A percentile compares a stretch with the other conserved stretches of the same genome.
phyloP scores from a whole-genome alignment of 495 filamentous ascomycete species.

The Trichodelitschia bisporula region DNA sequence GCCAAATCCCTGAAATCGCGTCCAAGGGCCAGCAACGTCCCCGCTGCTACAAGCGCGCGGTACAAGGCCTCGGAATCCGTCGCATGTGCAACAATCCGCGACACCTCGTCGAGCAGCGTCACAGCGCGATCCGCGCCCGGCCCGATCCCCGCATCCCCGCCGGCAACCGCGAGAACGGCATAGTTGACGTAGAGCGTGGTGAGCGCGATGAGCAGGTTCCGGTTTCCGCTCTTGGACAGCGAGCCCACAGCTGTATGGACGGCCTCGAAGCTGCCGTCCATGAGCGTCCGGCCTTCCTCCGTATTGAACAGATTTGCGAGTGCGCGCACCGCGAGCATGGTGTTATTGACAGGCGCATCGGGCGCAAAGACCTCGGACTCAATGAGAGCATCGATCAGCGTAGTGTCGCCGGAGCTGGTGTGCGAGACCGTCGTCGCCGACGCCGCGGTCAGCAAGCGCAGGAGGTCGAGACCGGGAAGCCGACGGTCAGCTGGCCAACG shows the following conservation, averaged over 20 bases:
- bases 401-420: conserved; percentile 18
- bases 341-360: conserved; percentile 35
- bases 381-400: conserved; percentile 26
- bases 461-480: conserved; percentile 63
- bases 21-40: conserved; percentile 42
- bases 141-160: conserved; percentile 11
- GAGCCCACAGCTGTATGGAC: conserved; percentile 7
- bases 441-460: conserved; percentile 51
- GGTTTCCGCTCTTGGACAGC: conserved; percentile 20
- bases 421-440: conserved; percentile 33
- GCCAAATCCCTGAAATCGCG: conserved; percentile 23
- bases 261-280: conserved; percentile 29
- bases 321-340: conserved; percentile 63
- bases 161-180: conserved; percentile 22
- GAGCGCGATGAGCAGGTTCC: conserved; percentile 58
- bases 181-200: conserved; percentile 74
- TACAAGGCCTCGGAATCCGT: conserved; percentile 65
- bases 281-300: conserved; percentile 37
- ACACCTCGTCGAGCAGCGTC: conserved; percentile 35
- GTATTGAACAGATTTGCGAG: conserved; percentile 78
- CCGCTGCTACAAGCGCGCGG: conserved; percentile 56
- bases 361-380: conserved; percentile 30
- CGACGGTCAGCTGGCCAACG: conserved; percentile 54
- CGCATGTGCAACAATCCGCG: conserved; percentile 32
- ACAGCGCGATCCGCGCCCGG: conserved; percentile 28